These are phyloP conservation scores for Casuarina glauca DNA, from an alignment of 306 rosid species.

Conservation along the genomic window DNA sequence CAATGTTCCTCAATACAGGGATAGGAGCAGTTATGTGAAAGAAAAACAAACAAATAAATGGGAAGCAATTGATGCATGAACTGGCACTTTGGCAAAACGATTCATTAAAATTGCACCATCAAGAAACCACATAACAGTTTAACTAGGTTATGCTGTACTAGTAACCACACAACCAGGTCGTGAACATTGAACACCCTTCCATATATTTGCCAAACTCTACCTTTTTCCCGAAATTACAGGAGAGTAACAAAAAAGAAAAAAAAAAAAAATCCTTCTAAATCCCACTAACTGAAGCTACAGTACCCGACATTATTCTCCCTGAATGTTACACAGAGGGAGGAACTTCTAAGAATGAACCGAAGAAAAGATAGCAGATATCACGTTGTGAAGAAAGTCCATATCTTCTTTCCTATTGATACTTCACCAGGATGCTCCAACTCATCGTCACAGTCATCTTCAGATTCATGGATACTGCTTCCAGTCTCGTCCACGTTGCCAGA, in stretches of 20 bases:
- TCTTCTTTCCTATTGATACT: slow-evolving; percentile 64
- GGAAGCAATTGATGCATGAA: neutral
- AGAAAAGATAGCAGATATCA: slow-evolving; percentile 36
- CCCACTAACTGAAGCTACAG: slow-evolving; percentile 15
- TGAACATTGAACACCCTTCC: neutral
- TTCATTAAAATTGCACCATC: neutral
- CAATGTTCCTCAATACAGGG: neutral
- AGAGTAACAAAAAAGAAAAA: too few species aligned
- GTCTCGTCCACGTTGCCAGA: slow-evolving; percentile 39
- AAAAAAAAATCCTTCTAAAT: neutral
- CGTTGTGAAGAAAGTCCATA: slow-evolving; percentile 73
- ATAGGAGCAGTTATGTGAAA: neutral
- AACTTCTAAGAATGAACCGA: neutral
- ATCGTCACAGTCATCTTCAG: slow-evolving; percentile 43
- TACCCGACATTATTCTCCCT: neutral
- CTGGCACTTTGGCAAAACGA: neutral
- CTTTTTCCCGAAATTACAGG: slow-evolving; percentile 1
- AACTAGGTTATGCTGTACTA: neutral
- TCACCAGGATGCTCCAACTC: slow-evolving; percentile 47
- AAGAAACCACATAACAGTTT: neutral
- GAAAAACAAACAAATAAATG: neutral
- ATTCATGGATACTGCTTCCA: slow-evolving; percentile 45
- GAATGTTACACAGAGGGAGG: neutral
- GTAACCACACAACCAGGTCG: neutral
- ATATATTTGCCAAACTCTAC: neutral